These are phyloP conservation scores for Thinopyrum obtusiflorum DNA, from an alignment of 202 grass and related monocot genomes.

Conservation along the genomic window DNA sequence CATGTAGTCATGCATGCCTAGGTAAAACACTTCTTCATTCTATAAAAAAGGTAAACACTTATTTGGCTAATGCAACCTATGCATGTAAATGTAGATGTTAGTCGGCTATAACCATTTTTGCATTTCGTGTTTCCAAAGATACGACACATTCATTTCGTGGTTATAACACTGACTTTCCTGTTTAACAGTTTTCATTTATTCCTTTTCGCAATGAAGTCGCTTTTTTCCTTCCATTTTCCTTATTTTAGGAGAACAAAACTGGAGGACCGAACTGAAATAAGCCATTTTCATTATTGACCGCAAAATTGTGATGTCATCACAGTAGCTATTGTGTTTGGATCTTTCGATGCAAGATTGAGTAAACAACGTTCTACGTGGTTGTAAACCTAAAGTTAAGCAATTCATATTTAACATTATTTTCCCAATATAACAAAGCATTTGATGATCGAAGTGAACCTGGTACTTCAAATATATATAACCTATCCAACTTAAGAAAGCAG, in stretches of 20 bases:
- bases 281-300: background rate
- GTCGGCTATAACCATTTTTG: background rate
- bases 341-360: background rate
- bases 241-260: background rate
- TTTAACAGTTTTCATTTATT: background rate
- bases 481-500: background rate
- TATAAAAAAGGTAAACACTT: conserved; percentile 14
- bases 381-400: background rate
- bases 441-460: background rate
- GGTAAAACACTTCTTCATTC: conserved; percentile 2
- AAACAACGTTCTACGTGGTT: background rate
- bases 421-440: background rate
- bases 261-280: background rate
- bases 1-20: background rate
- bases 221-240: background rate
- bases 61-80: background rate
- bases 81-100: background rate
- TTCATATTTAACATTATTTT: background rate
- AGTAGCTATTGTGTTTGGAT: background rate
- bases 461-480: background rate
- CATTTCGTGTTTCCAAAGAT: conserved; percentile 11
- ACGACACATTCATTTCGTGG: background rate
- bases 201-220: background rate
- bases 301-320: background rate
- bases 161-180: conserved; percentile 3